Evolutionary conservation across 2,329 filamentous ascomycete genomes (phyloP).

Genomic region (Phialemonium atrogriseum): DNA sequence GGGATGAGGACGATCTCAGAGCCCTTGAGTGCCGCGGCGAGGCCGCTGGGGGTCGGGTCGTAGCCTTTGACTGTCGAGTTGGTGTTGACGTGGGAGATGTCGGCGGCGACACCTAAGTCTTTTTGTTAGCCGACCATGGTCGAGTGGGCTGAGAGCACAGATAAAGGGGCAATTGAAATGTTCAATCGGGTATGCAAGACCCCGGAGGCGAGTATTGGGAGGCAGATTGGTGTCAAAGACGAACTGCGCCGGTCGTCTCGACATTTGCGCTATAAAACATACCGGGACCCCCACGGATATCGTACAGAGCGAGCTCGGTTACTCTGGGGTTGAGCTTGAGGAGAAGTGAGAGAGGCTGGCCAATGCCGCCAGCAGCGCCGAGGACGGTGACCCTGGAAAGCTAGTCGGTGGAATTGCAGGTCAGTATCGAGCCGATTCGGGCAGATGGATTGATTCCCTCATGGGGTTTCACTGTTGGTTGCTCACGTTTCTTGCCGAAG

Average conservation of each 20-base stretch:
- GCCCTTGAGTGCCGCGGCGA: conserved; percentile 72
- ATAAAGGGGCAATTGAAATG: too few relatives aligned
- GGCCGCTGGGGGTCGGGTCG: conserved; percentile 66
- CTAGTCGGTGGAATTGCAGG: conserved; percentile 35
- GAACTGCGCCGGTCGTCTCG: not conserved
- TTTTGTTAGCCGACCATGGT: too few relatives aligned
- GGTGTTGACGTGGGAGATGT: conserved; percentile 98
- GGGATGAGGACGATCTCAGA: conserved; percentile 95
- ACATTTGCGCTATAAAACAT: conserved; percentile 35
- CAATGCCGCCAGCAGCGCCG: conserved; percentile 95
- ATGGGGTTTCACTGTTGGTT: conserved; percentile 3
- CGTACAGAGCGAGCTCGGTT: conserved; percentile 90
- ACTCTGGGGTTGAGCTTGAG: conserved; percentile 98
- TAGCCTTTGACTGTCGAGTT: conserved; percentile 92
- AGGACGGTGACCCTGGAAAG: conserved; percentile 96
- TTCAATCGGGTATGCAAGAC: too few relatives aligned
- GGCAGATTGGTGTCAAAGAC: too few relatives aligned
- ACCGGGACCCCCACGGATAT: conserved; percentile 92
- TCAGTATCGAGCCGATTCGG: conserved; percentile 10
- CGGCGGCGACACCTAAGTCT: conserved; percentile 90
- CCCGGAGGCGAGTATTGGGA: too few relatives aligned
- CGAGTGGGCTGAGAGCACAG: too few relatives aligned
- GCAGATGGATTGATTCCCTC: conserved; percentile 5
- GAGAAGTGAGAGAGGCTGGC: conserved; percentile 93
- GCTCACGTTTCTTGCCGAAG: conserved; percentile 67